Base-by-base conservation (phyloP, 2,329 filamentous ascomycete species). In the Macrophomina pseudophaseolina region DNA sequence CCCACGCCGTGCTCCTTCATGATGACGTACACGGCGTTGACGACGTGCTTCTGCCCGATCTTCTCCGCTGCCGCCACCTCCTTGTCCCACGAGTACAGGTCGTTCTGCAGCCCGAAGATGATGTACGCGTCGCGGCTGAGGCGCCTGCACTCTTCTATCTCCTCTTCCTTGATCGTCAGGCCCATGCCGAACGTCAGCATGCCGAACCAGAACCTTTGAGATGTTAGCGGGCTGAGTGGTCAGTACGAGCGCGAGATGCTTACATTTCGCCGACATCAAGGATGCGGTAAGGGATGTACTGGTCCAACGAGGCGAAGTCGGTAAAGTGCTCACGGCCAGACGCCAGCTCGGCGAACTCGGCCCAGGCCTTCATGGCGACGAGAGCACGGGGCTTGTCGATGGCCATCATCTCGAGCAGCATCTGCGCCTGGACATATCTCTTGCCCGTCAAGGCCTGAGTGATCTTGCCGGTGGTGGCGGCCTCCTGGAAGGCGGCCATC, bases 21-120 rank as follows among this genome's bases (percentile, higher is more conserved):
- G 33, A 80, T 69, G 32, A 81, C 76, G 75, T 74, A 80, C 32
- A 82, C 70, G 2, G 76, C 77, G 62, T 82, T 82, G 60, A 77
- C 70, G 2, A 80, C 77, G 64, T 78, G 67, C 44, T 69, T 60
- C 16, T 72, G 68, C 3, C 72, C 74, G 4, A 54, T 63, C 11
- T 28, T 7, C 44, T 67, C 51, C 8, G 78, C 77, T 4, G 72
- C 78, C 16, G 75, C 67, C 16, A 65, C 68, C 64, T 73, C 72
- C 52, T 73, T 73, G 64, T 80, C 76, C 71, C 72, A 80, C 0
- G 80, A 81, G 64, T 74, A 80, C 9, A 82, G 70, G 68, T 81
- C 79, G 60, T 81, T 82, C 8, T 72, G 73, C 8, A 82, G 72
- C 5, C 72, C 72, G 14, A 75, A 54, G n/a, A 73, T 74, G 9